Evolutionary conservation across 176 grass and related monocot genomes (phyloP), one percentile per base, ranked within the genome.

Genomic region (Calamus simplicifolius): DNA sequence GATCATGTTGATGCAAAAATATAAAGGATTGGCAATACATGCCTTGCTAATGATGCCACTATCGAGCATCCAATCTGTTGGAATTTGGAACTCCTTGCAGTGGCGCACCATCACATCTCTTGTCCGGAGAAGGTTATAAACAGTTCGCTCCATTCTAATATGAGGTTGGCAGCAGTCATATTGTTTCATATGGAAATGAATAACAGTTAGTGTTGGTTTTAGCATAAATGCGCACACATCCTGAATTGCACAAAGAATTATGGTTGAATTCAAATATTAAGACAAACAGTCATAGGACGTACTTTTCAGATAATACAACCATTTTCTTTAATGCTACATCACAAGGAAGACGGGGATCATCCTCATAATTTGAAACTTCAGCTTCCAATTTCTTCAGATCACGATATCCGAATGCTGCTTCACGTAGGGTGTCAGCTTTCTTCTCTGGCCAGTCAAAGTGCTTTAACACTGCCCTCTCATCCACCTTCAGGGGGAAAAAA

Each of bases 361-460:
- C 93, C 81, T 83, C 76, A 27, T 85, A 98, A 75, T 92, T 89
- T 18, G 84, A 85, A 72, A 98, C 88, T 72, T 98, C 88, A 0
- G 61, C 70, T 59, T 92, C 93, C 72, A 98, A 58, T 70, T 92
- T 98, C 74, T 98, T 98, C 52, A 98, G 56, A 71, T 98, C 93
- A 25, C 83, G 87, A 27, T 92, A 98, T 50, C 81, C 93, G 64
- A 98, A 98, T 49, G 93, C 93, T n/a, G 93, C 93, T 70, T 98
- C 93, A 67, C 93, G 68, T 26, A 98, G 73, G 25, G 79, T 85
- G 52, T 98, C 93, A 1, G 93, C 88, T 78, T 98, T 98, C 70
- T 79, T 98, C 74, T 98, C 93, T 10, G 93, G 93, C 93, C 93
- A 98, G 58, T 92, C 87, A 64, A 98, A 98, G 77, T 98, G 93